Percentiles rank a stretch among this genome's conserved stretches.
These are phyloP conservation scores for Hymenoscyphus repandus DNA, from an alignment of 2,329 filamentous ascomycete species.

Conservation along the genomic window DNA sequence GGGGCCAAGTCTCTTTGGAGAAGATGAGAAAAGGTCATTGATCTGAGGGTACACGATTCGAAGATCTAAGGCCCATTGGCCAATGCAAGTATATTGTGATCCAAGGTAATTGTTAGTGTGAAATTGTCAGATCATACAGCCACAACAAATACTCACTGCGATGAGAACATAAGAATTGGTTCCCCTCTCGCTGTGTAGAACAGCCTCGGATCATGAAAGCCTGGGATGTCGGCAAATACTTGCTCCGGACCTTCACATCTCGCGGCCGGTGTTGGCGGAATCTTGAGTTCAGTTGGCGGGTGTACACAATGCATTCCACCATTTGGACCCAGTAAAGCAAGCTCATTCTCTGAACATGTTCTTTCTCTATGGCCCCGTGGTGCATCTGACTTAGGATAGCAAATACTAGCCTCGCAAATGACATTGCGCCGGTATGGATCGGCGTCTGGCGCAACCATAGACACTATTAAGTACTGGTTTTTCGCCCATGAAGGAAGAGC, in stretches of 20 bases:
- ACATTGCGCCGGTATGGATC: conserved; percentile 35
- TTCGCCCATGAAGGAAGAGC: conserved; percentile 34
- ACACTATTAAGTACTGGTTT: conserved; percentile 35
- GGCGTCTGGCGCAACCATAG: conserved; percentile 31
- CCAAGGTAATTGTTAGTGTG: conserved; percentile 6
- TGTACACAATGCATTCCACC: conserved; percentile 33
- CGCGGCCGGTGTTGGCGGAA: conserved; percentile 35
- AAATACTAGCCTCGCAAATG: conserved; percentile 36
- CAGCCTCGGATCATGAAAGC: conserved; percentile 37
- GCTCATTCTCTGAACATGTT: conserved; percentile 30
- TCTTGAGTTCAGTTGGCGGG: conserved; percentile 29
- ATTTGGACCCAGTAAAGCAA: conserved; percentile 28
- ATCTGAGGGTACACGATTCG: conserved; percentile 18
- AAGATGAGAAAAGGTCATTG: conserved; percentile 15
- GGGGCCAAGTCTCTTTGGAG: conserved; percentile 19
- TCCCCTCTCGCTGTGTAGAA: conserved; percentile 37
- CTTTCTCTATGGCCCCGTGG: conserved; percentile 19
- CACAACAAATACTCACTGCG: conserved; percentile 28
- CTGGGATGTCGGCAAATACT: conserved; percentile 34
- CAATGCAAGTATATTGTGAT: conserved; percentile 25
- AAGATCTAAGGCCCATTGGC: conserved; percentile 23
- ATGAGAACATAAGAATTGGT: conserved; percentile 35
- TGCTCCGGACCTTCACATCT: conserved; percentile 31
- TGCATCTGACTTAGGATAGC: conserved; percentile 19
- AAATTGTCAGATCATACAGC: conserved; percentile 12